phyloP scores from a whole-genome alignment of 1,284 basidiomycete genomes.

The Ganoderma sinense region DNA sequence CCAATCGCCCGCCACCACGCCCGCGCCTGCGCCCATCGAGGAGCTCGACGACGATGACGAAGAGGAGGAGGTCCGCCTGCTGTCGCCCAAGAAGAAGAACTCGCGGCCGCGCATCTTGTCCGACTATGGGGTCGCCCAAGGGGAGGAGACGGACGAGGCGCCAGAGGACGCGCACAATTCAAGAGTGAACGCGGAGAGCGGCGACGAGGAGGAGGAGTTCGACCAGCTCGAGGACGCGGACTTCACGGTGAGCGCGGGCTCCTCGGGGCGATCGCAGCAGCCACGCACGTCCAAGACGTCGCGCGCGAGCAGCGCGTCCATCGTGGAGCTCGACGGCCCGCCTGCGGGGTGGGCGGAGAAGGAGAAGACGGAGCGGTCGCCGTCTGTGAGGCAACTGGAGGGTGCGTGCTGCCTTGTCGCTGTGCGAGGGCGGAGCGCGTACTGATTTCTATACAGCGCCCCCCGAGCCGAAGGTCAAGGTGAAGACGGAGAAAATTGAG shows the following conservation, averaged over 20 bases:
- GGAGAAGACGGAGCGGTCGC: constrained; percentile 10
- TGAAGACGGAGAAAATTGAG: constrained; percentile 21
- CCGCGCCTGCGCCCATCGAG: constrained; percentile 6
- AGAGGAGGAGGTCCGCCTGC: constrained; percentile 22
- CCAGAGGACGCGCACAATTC: constrained; percentile 1
- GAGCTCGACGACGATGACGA: constrained; percentile 22
- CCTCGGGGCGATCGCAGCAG: constrained; percentile 1
- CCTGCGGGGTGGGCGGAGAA: constrained; percentile 4
- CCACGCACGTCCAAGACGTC: constrained; percentile 1
- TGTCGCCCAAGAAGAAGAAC: constrained; percentile 27
- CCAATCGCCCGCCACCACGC: not conserved
- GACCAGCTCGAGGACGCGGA: constrained; percentile 26
- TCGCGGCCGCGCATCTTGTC: constrained; percentile 27
- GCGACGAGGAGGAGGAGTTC: constrained; percentile 9
- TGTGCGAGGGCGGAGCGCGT: not conserved
- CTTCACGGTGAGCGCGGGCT: constrained; percentile 5
- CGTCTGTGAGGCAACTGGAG: constrained; percentile 9
- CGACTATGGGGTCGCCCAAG: constrained; percentile 23
- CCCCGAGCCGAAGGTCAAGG: constrained; percentile 19
- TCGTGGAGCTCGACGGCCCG: constrained; percentile 21
- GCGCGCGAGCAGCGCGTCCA: constrained; percentile 12
- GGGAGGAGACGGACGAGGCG: constrained; percentile 1
- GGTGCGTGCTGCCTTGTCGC: not conserved
- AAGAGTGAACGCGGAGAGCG: not conserved
- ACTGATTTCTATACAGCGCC: not conserved